A percentile compares a stretch with the other conserved stretches of the same genome.
Evolutionary conservation across 441 rosid genomes (phyloP).

Genomic region (Adansonia madagascariensis): DNA sequence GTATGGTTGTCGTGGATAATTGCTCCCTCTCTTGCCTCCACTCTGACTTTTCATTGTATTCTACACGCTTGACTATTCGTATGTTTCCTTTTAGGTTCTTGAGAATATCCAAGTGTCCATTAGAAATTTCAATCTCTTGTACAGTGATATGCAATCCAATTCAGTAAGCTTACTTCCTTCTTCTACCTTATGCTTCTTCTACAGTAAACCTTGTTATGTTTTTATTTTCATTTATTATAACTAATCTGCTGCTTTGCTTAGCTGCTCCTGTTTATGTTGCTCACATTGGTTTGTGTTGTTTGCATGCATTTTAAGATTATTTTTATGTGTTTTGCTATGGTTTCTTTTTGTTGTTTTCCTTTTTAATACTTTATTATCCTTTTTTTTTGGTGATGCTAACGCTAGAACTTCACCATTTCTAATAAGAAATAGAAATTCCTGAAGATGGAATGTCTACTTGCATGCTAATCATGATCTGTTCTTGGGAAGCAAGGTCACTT

Average conservation of each 20-base stretch:
- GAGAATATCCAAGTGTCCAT: constrained; percentile 86
- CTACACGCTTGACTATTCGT: background rate
- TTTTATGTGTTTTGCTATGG: background rate
- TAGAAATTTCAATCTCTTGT: constrained; percentile 72
- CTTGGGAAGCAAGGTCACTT: background rate
- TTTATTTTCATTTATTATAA: background rate
- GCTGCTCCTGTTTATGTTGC: background rate
- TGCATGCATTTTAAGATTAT: background rate
- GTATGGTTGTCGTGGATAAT: background rate
- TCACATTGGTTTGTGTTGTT: constrained; percentile 2
- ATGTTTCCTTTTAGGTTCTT: constrained; percentile 56
- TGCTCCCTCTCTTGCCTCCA: constrained; percentile 5
- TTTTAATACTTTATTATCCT: background rate
- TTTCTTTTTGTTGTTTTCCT: background rate
- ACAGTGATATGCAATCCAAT: constrained; percentile 54
- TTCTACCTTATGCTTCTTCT: constrained; percentile 10
- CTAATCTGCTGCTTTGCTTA: constrained; percentile 3
- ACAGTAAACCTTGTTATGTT: constrained; percentile 16
- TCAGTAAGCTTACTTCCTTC: constrained; percentile 52
- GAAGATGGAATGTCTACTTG: constrained; percentile 16
- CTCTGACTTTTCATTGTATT: constrained; percentile 8
- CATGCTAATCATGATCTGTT: background rate
- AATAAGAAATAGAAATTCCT: background rate
- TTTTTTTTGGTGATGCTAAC: background rate
- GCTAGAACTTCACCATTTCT: background rate